Evolutionary conservation across 2,329 filamentous ascomycete species (phyloP).

Genomic region (Cadophora malorum): DNA sequence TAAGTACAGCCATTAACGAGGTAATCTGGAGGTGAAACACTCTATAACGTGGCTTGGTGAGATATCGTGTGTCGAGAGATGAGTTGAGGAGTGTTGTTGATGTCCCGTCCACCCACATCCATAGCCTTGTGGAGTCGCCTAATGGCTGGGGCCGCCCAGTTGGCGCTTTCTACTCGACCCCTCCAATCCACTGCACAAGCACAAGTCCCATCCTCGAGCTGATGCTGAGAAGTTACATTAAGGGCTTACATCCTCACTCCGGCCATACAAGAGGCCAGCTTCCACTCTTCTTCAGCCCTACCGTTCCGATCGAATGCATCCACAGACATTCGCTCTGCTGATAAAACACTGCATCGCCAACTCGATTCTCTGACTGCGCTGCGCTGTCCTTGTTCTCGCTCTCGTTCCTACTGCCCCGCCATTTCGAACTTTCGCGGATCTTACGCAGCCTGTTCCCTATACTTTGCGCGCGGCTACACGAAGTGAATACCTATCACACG

Average conservation of each 20-base stretch:
- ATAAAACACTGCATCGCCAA: conserved; percentile 23
- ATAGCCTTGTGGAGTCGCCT: conserved; percentile 19
- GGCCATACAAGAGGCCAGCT: conserved; percentile 28
- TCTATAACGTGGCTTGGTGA: conserved; percentile 15
- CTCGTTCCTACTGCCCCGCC: conserved; percentile 4
- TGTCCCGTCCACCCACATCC: not conserved
- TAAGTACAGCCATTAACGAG: conserved; percentile 18
- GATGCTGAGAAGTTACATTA: conserved; percentile 26
- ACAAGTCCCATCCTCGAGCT: not conserved
- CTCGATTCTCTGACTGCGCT: not conserved
- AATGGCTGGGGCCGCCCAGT: not conserved
- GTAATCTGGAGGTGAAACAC: conserved; percentile 21
- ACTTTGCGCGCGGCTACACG: conserved; percentile 26
- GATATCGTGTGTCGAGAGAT: not conserved
- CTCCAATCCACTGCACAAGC: not conserved
- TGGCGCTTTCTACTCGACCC: conserved; percentile 10
- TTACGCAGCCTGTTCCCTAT: conserved; percentile 3
- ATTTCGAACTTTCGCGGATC: conserved; percentile 2
- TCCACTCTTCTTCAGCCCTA: conserved; percentile 23
- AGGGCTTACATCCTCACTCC: conserved; percentile 29
- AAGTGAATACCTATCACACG: conserved; percentile 12
- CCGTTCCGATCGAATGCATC: not conserved
- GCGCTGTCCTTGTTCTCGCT: conserved; percentile 14
- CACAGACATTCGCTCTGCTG: conserved; percentile 17
- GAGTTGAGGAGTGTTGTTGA: not conserved